Conservation (phyloP, 768 basidiomycete species). For the Amanita polypyramis region DNA sequence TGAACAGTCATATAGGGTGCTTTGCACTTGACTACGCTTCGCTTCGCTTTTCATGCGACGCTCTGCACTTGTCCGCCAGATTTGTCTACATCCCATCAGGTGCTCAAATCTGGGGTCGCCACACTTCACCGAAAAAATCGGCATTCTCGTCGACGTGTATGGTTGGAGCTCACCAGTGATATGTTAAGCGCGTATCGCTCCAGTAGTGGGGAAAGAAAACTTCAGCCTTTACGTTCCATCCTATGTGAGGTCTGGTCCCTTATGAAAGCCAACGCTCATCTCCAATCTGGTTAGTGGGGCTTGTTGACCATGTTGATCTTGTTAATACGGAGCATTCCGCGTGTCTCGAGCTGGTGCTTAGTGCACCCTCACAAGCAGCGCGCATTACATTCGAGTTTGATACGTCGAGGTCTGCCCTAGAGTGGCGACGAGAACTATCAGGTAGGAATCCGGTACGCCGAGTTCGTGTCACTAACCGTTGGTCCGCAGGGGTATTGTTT, state of each 20-base stretch:
- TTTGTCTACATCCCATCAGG: constrained; percentile 17
- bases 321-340: constrained; percentile 35
- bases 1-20: constrained; percentile 30
- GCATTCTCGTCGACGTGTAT: constrained; percentile 37
- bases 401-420: constrained; percentile 41
- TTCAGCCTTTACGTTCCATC: constrained; percentile 42
- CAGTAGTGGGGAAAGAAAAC: constrained; percentile 40
- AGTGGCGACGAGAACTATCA: constrained; percentile 38
- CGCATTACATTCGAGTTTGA: constrained; percentile 38
- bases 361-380: constrained; percentile 15
- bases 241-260: constrained; percentile 28
- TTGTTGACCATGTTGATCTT: constrained; percentile 33
- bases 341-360: constrained; percentile 27
- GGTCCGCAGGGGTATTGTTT: constrained; percentile 29
- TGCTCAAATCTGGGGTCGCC: constrained; percentile 42
- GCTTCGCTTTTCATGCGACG: constrained; percentile 55
- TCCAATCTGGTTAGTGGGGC: constrained; percentile 29
- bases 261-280: background rate
- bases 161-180: constrained; percentile 53
- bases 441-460: constrained; percentile 18
- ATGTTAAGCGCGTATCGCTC: constrained; percentile 50
- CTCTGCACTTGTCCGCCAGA: constrained; percentile 35
- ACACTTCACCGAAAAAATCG: constrained; percentile 34
- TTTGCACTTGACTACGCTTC: constrained; percentile 55
- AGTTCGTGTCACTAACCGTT: background rate